A percentile compares a stretch with the other conserved stretches of the same genome.
These are phyloP conservation scores for Prunus armeniaca DNA, from an alignment of 306 rosid genomes.

Conservation along the genomic window DNA sequence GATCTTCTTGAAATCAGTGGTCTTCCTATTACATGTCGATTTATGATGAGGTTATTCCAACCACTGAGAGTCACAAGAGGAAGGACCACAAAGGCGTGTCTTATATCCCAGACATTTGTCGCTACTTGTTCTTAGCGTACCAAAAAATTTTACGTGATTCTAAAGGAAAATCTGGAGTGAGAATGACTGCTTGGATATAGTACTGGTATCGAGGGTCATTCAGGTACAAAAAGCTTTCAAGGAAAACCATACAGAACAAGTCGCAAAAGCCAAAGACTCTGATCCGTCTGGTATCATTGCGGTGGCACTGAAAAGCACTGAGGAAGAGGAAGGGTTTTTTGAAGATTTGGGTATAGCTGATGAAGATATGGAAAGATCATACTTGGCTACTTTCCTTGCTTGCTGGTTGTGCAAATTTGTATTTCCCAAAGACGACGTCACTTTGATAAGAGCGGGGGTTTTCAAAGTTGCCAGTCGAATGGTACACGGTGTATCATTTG, in stretches of 20 bases:
- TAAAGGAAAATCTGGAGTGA: not conserved
- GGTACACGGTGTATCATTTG: fast-evolving
- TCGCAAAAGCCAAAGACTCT: too few species aligned
- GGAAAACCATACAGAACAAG: too few species aligned
- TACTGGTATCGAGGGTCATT: too few species aligned
- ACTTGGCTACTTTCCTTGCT: not conserved
- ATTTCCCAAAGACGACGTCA: not conserved
- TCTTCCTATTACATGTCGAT: not conserved
- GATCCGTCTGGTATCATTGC: not conserved
- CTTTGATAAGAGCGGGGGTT: not conserved
- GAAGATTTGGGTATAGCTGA: not conserved
- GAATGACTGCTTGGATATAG: not conserved
- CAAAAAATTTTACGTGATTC: not conserved
- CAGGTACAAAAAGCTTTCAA: too few species aligned
- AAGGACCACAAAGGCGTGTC: not conserved
- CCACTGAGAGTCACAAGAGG: not conserved
- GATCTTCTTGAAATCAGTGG: not conserved
- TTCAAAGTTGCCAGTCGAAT: not conserved
- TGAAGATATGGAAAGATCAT: not conserved
- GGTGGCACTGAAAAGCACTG: too few species aligned
- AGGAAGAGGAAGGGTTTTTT: too few species aligned
- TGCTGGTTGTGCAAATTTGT: not conserved
- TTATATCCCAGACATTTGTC: not conserved
- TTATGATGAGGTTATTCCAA: not conserved
- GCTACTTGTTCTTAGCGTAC: not conserved